Percentiles rank a stretch among this genome's conserved stretches.
phyloP scores from a whole-genome alignment of 176 grass and related monocot species.

The Stipa capillata region DNA sequence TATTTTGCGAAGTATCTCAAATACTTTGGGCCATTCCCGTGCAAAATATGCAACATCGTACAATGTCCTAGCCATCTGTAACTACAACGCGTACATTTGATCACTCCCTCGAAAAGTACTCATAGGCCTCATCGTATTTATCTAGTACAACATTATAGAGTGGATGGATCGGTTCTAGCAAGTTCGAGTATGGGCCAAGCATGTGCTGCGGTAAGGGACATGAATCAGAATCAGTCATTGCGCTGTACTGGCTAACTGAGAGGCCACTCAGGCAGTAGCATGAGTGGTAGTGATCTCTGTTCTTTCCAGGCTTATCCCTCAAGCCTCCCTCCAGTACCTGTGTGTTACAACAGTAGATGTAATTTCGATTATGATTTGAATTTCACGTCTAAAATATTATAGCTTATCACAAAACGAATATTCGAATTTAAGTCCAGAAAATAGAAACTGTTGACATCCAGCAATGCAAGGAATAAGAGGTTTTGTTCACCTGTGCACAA shows the following conservation, averaged over 20 bases:
- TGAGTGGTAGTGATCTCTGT: constrained; percentile 76
- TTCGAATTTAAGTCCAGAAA: neutral
- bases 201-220: constrained; percentile 51
- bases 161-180: constrained; percentile 70
- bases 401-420: neutral
- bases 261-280: constrained; percentile 97
- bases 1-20: too few relatives aligned
- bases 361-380: too few relatives aligned
- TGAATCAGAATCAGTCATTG: constrained; percentile 26
- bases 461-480: neutral
- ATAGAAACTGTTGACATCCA: neutral
- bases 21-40: neutral
- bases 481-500: constrained; percentile 72
- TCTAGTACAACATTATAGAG: constrained; percentile 74
- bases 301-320: constrained; percentile 92
- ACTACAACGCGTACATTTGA: neutral
- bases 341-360: neutral
- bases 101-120: constrained; percentile 60
- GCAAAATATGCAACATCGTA: neutral
- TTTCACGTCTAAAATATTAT: neutral
- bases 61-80: neutral
- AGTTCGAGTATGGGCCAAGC: constrained; percentile 84
- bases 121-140: constrained; percentile 48
- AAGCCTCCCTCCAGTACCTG: constrained; percentile 87
- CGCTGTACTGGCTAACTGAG: constrained; percentile 66